Evolutionary conservation across 2,329 filamentous ascomycete genomes (phyloP).

Genomic region (Aspergillus sp.): DNA sequence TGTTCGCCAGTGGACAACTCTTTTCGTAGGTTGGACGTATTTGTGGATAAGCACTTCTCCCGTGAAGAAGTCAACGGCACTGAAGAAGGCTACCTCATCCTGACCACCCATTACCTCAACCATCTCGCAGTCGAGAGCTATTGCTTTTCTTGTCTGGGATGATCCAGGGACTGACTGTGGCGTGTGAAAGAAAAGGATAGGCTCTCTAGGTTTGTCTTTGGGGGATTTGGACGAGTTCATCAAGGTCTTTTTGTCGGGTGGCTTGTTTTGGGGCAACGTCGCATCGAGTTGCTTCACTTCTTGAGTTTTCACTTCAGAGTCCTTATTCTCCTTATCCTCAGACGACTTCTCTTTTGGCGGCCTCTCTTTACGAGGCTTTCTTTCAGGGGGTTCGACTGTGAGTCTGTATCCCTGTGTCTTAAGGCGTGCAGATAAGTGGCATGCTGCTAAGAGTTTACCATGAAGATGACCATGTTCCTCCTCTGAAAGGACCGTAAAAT

Average conservation of each 20-base stretch:
- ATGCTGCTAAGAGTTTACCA: slow-evolving; percentile 7
- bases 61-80: slow-evolving; percentile 48
- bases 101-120: slow-evolving; percentile 33
- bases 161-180: background rate
- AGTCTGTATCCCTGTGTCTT: slow-evolving; percentile 1
- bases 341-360: background rate
- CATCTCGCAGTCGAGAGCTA: slow-evolving; percentile 54
- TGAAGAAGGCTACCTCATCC: slow-evolving; percentile 38
- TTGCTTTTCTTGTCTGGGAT: slow-evolving; percentile 17
- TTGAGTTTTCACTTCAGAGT: background rate
- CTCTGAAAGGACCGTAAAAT: background rate
- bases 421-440: slow-evolving; percentile 7
- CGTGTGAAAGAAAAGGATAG: background rate
- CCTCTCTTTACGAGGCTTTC: background rate
- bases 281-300: background rate
- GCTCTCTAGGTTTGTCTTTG: background rate
- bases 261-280: background rate
- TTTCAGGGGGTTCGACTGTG: background rate
- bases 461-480: background rate
- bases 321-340: background rate
- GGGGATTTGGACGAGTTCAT: background rate
- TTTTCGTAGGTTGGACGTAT: slow-evolving; percentile 39
- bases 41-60: slow-evolving; percentile 48
- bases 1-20: slow-evolving; percentile 40
- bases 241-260: background rate